Base-by-base conservation (phyloP, 208 protist species). In the Wallacemonas sp. region DNA sequence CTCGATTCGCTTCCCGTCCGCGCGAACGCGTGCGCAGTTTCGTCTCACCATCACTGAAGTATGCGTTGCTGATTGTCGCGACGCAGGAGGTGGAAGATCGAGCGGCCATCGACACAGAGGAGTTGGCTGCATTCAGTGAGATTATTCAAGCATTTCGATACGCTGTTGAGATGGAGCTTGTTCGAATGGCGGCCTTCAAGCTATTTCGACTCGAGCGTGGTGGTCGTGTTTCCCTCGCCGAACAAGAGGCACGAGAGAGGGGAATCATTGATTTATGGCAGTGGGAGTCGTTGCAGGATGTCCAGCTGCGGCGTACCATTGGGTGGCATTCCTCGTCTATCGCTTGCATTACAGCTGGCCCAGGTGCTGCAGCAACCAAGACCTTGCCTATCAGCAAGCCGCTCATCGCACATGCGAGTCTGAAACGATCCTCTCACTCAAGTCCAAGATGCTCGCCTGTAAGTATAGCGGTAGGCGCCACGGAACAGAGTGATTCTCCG, bases 161-260 rank as follows among this genome's bases (percentile, higher is more conserved):
- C 23, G 58, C 68, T 34, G 44, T 75, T 41, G 74, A 76, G 30
- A 61, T 82, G 41, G 80, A 85, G 39, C 23, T 24, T 12, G 66
- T 86, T 55, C 74, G 78, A 39, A 43, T 70, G 24, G 78, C 86
- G 16, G 77, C 74, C 1, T 80, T 88, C 61, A 66, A 85, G 41
- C 57, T 89, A 47, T 81, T 92, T 41, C 24, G 34, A 27, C 61
- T 89, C 6, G 65, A 92, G 52, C 44, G 44, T 1, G 64, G 72
- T 44, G 65, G 66, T 11, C 73, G 86, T 11, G 66, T 66, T 6
- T 55, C 75, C n/a, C 48, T 92, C 44, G 32, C 27, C 55, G 61
- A 72, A 0, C 82, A 92, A 41, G 80, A 92, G 49, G 38, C 46
- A 27, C 76, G 63, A 21, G 82, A 88, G 52, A 61, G 86, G 1